These are phyloP conservation scores for Zopfochytrium polystomum DNA, from an alignment of 371 early-diverging fungal genomes.

Conservation along the genomic window DNA sequence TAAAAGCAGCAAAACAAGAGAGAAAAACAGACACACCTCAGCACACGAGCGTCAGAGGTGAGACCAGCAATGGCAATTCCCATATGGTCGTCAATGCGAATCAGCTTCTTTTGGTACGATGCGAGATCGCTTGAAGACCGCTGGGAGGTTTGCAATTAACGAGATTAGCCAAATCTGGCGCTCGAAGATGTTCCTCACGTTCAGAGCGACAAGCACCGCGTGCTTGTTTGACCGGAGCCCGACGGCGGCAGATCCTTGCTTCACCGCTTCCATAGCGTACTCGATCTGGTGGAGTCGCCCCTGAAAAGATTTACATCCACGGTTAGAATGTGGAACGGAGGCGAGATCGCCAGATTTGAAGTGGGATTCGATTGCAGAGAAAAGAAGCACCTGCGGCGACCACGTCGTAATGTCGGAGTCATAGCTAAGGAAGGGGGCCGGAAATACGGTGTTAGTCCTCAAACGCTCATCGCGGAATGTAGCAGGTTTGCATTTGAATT, in stretches of 20 bases:
- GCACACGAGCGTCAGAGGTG: conserved; percentile 94
- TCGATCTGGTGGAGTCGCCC: conserved; percentile 98
- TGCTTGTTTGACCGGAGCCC: conserved; percentile 85
- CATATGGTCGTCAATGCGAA: conserved; percentile 93
- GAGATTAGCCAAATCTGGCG: too few relatives aligned
- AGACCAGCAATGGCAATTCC: conserved; percentile 97
- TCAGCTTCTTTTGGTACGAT: conserved; percentile 93
- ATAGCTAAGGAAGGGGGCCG: conserved; percentile 51
- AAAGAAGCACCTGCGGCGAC: conserved; percentile 93
- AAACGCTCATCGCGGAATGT: too few relatives aligned
- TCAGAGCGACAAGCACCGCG: conserved; percentile 86
- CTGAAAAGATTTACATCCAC: too few relatives aligned
- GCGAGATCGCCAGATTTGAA: too few relatives aligned
- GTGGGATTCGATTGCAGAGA: not conserved
- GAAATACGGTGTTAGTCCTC: not conserved
- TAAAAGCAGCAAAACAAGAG: too few relatives aligned
- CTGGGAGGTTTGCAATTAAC: conserved; percentile 56
- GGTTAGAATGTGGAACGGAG: too few relatives aligned
- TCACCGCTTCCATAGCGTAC: conserved; percentile 98
- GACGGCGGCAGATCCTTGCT: conserved; percentile 97
- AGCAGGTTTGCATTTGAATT: too few relatives aligned
- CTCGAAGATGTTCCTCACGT: too few relatives aligned
- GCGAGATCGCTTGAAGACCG: conserved; percentile 94
- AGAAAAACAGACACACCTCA: too few relatives aligned
- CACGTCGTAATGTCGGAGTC: conserved; percentile 97